Conservation (phyloP, 768 basidiomycete species). For the Boletus huronensis region DNA sequence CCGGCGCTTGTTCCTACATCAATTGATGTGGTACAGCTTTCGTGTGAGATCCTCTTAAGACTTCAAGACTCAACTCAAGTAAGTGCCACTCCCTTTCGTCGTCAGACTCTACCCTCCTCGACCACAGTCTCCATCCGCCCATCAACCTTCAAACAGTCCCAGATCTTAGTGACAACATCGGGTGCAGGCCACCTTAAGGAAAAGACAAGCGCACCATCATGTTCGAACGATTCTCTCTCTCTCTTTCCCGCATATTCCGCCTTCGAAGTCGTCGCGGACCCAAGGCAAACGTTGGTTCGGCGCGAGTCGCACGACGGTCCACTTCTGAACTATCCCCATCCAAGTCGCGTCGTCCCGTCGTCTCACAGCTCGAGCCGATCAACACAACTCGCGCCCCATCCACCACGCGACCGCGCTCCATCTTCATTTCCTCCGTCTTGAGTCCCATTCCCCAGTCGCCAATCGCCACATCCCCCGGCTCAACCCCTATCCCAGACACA, state of each 20-base stretch:
- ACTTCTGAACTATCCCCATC: not conserved
- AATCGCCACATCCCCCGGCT: not conserved
- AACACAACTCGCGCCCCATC: not conserved
- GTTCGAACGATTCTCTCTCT: constrained; percentile 17
- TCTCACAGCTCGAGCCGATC: not conserved
- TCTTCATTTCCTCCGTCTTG: not conserved
- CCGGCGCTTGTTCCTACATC: not conserved
- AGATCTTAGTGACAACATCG: too few species aligned
- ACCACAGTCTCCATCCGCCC: not conserved
- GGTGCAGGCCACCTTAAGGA: constrained; percentile 21
- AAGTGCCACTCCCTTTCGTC: not conserved
- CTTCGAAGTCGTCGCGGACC: constrained; percentile 8
- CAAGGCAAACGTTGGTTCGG: not conserved
- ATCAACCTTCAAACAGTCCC: not conserved
- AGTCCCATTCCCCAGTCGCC: not conserved
- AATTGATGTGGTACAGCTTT: constrained; percentile 6
- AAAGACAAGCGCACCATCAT: constrained; percentile 1
- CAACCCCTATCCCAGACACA: not conserved
- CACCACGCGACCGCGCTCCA: not conserved
- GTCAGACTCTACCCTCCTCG: not conserved
- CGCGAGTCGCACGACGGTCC: too few species aligned
- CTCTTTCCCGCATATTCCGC: constrained; percentile 19
- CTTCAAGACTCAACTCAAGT: constrained; percentile 3
- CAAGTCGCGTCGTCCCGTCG: not conserved
- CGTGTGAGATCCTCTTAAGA: not conserved